Conservation (phyloP, 441 rosid species). For the Corymbia calophylla region DNA sequence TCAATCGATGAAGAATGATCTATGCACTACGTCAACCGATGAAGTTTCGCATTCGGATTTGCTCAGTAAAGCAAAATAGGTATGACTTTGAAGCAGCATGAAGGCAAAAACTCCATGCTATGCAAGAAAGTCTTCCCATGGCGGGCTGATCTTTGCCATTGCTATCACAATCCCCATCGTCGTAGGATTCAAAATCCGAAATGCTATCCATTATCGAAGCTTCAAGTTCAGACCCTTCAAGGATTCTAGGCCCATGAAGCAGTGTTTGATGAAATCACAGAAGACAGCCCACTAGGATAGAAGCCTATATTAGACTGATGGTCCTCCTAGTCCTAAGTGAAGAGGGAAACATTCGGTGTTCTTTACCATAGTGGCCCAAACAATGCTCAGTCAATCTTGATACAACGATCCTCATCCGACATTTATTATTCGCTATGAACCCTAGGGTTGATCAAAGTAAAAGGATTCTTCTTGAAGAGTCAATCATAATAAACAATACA, state of each 20-base stretch:
- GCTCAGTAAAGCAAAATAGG: too few relatives aligned
- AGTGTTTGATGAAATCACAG: background rate
- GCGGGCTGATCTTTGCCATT: background rate
- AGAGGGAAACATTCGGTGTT: background rate
- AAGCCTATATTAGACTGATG: background rate
- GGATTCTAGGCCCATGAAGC: background rate
- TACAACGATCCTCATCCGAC: background rate
- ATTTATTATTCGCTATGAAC: background rate
- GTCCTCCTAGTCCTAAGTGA: background rate
- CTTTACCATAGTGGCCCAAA: background rate
- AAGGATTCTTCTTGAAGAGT: too few relatives aligned
- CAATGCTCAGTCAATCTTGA: background rate
- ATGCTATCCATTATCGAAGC: background rate
- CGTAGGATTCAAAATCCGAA: background rate
- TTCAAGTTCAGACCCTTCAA: background rate
- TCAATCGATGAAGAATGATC: background rate
- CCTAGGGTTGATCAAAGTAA: background rate
- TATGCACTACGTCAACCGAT: accelerated
- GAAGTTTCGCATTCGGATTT: background rate
- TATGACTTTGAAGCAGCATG: background rate
- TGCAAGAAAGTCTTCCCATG: background rate
- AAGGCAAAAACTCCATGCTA: background rate
- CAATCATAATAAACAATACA: too few relatives aligned
- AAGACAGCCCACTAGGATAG: background rate
- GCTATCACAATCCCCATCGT: background rate